Evolutionary conservation across 2,329 filamentous ascomycete genomes (phyloP), one percentile per base, ranked within the genome.

Genomic region (Neopestalotiopsis rosae): DNA sequence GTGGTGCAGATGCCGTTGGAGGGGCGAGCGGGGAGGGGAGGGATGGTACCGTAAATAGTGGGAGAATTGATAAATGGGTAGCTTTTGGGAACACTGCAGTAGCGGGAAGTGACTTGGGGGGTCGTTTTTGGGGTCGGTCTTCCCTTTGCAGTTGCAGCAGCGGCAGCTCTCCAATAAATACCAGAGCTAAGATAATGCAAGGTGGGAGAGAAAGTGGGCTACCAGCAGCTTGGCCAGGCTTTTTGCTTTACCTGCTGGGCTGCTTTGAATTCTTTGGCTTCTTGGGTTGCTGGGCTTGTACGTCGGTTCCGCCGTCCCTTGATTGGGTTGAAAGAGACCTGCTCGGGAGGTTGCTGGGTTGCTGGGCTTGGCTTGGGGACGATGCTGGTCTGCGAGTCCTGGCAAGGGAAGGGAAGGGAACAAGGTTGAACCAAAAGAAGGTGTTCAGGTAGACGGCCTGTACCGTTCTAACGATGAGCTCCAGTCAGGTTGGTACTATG

Each of bases 1-100:
- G 59, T 62, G 59, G 59, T 62, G 30, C 30, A 34, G 32, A 62
- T 40, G 20, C 59, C 59, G 59, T 62, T 62, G 59, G 59, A 62
- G 59, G 59, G 59, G 30, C 32, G 59, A 62, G 59, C 59, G 59
- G 59, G 59, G 59, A 38, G 13, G 30, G 34, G 28, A 40, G 28
- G 45, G 17, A 20, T 20, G 45, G 45, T 17, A 52, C n/a, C 14
- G 45, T 20, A n/a, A 20, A 17, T 40, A 62, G 34, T 62, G 59
- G 59, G 34, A 34, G 28, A n/a, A 20, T 34, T 38, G 20, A 62
- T 62, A 38, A 62, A 62, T 62, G 59, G 49, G 17, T 14, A 56
- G 32, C 59, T 13, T 62, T 38, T 40, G 32, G 20, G 57, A 30
- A 34, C 30, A 14, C 59, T 62, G 17, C 32, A 40, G 59, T 62